Evolutionary conservation across 78 protist species (phyloP).

Genomic region (Guillardia theta): DNA sequence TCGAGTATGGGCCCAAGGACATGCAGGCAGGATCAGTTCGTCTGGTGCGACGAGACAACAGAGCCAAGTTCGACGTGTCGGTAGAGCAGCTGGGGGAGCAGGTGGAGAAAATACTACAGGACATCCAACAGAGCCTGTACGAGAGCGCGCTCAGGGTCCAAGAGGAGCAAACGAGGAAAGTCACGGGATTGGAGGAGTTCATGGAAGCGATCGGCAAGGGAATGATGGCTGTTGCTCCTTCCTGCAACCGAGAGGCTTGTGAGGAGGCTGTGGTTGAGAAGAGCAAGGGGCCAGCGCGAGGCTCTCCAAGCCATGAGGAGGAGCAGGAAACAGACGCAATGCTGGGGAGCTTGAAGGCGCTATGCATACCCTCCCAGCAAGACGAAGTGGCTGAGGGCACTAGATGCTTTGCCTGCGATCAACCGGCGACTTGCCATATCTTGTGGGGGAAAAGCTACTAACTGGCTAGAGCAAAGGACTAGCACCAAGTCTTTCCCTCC

Average conservation of each 20-base stretch:
- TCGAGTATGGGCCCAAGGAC: slow-evolving; percentile 20
- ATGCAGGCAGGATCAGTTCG: not conserved
- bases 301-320: too few species aligned
- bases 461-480: too few species aligned
- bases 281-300: not conserved
- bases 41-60: not conserved
- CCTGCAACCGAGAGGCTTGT: not conserved
- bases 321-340: not conserved
- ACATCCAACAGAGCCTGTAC: not conserved
- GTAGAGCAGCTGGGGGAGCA: not conserved
- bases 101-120: not conserved
- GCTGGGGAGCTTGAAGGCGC: not conserved
- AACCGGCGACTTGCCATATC: not conserved
- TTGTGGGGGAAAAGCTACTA: not conserved
- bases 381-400: not conserved
- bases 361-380: not conserved
- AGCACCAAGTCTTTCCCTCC: too few species aligned
- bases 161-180: not conserved
- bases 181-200: not conserved
- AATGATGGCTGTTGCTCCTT: not conserved
- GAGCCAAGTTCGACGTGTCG: not conserved
- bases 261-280: not conserved
- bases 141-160: not conserved
- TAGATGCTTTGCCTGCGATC: not conserved
- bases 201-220: not conserved